Percentiles rank a stretch among this genome's conserved stretches.
These are phyloP conservation scores for Xylaria castorea DNA, from an alignment of 495 filamentous ascomycete genomes.

Conservation along the genomic window DNA sequence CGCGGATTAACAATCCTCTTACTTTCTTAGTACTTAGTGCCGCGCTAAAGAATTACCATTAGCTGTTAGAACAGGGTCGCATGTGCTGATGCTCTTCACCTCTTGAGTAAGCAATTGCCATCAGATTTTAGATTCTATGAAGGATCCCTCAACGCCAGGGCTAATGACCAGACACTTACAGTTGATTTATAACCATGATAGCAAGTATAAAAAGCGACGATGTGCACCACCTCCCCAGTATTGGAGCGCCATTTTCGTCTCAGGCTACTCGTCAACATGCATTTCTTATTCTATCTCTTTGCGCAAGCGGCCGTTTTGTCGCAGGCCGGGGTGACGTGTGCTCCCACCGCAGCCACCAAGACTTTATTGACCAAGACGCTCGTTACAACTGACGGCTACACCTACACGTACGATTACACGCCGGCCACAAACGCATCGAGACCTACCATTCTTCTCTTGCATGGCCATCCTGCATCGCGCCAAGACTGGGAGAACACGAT, in stretches of 20 bases:
- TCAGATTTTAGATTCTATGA: not conserved
- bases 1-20: too few species aligned
- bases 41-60: too few species aligned
- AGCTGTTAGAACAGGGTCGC: not conserved
- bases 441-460: conserved; percentile 44
- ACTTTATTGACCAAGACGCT: not conserved
- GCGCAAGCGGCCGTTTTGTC: not conserved
- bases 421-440: not conserved
- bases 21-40: too few species aligned
- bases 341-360: not conserved
- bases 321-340: not conserved
- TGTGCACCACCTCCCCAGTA: not conserved
- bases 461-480: conserved; percentile 47
- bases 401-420: not conserved
- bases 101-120: not conserved
- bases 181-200: conserved; percentile 1
- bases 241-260: not conserved
- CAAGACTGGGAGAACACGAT: conserved; percentile 53
- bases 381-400: not conserved
- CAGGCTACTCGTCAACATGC: not conserved
- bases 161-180: not conserved
- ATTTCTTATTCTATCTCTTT: not conserved
- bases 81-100: not conserved
- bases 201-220: not conserved
- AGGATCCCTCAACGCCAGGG: not conserved